A percentile compares a stretch with the other conserved stretches of the same genome.
phyloP scores from a whole-genome alignment of 164 flowering plant genomes.

The Aristolochia contorta region DNA sequence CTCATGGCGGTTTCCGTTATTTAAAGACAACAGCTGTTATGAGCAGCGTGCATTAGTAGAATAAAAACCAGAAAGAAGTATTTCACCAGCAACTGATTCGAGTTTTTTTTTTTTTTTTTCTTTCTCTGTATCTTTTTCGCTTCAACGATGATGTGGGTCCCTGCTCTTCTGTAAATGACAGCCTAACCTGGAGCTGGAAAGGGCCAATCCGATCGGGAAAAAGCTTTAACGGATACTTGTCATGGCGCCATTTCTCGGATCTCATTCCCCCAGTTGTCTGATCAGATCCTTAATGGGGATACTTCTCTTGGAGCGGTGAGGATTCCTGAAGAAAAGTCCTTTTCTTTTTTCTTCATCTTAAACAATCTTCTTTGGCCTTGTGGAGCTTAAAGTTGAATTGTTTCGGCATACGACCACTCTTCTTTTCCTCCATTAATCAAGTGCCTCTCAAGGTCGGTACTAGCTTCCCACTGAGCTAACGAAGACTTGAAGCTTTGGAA shows the following conservation, averaged over 20 bases:
- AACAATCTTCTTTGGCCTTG: too few species aligned
- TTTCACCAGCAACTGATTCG: conserved; percentile 8
- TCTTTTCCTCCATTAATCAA: too few species aligned
- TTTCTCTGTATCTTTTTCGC: conserved; percentile 5
- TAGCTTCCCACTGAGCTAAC: too few species aligned
- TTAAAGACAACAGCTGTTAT: conserved; percentile 7
- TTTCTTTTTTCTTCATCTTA: too few species aligned
- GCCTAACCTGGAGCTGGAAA: conserved; percentile 81
- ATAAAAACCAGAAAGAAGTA: conserved; percentile 6
- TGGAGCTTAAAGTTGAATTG: too few species aligned
- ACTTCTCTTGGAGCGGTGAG: too few species aligned
- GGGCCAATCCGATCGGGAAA: conserved; percentile 27
- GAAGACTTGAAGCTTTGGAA: too few species aligned
- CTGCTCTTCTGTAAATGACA: conserved; percentile 33
- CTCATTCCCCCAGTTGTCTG: neutral
- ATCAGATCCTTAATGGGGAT: neutral
- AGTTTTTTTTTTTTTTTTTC: neutral
- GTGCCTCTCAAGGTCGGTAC: too few species aligned
- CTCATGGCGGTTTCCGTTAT: conserved; percentile 22
- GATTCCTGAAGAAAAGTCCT: too few species aligned
- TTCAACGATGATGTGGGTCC: conserved; percentile 27
- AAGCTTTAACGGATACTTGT: conserved; percentile 9
- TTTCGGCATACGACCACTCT: too few species aligned
- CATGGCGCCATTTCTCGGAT: neutral
- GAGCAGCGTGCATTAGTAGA: conserved; percentile 14